phyloP scores from a whole-genome alignment of 2,329 filamentous ascomycete genomes.

The Metarhizium rileyi region DNA sequence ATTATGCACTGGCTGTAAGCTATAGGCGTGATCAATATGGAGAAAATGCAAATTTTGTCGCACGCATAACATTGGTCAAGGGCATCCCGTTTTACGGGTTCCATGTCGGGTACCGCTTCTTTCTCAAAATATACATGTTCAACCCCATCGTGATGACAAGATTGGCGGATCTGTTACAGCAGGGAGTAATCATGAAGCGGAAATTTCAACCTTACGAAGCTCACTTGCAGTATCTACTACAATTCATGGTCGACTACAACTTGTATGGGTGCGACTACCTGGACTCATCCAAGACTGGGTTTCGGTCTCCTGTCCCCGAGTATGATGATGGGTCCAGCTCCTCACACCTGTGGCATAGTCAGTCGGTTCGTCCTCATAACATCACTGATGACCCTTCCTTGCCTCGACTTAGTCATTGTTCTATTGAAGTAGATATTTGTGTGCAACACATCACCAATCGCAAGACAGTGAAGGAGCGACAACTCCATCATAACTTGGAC shows the following conservation, averaged over 20 bases:
- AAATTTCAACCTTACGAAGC: constrained; percentile 88
- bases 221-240: constrained; percentile 82
- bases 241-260: constrained; percentile 99
- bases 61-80: constrained; percentile 84
- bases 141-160: constrained; percentile 83
- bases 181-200: constrained; percentile 77
- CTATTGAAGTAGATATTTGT: constrained; percentile 81
- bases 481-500: constrained; percentile 76
- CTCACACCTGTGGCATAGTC: constrained; percentile 70
- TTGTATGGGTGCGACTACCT: constrained; percentile 89
- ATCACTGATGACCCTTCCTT: constrained; percentile 50
- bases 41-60: constrained; percentile 63
- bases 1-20: constrained; percentile 78
- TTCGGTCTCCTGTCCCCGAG: constrained; percentile 66
- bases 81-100: constrained; percentile 95
- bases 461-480: constrained; percentile 61
- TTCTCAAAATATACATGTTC: constrained; percentile 89
- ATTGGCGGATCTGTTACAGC: constrained; percentile 74
- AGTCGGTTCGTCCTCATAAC: constrained; percentile 46
- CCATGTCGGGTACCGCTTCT: constrained; percentile 82
- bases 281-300: constrained; percentile 58
- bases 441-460: constrained; percentile 85
- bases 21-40: constrained; percentile 68
- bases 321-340: constrained; percentile 50
- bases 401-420: constrained; percentile 76